Base-by-base conservation (phyloP, 441 rosid species). In the Pelargonium exstipulatum region DNA sequence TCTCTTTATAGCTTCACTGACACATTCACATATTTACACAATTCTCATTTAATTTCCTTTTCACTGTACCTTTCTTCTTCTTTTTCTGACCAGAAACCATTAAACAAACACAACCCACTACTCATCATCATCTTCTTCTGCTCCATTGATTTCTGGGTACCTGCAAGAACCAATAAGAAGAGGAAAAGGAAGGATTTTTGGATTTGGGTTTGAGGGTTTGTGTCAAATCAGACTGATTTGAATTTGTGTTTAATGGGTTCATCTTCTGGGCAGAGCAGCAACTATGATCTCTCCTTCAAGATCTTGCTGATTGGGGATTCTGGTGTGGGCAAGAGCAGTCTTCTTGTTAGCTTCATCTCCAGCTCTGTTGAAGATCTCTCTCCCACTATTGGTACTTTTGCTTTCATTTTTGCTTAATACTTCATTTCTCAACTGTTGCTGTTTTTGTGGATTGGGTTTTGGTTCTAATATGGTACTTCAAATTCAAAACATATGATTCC, bases 241-340 rank as follows among this genome's bases (percentile, higher is more conserved):
- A 24, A 7, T 53, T 53, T 53, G 67, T 37, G 8, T 65, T 60
- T 68, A 67, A 83, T 86, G 90, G 88, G 88, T 69, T 84, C 85
- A 10, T 85, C 88, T 45, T 84, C 86, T n/a, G 90, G 83, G 61
- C 85, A 78, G 71, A 71, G 79, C 64, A 65, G 78, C 37, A 78
- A 73, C 29, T 80, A 76, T 66, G 90, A 86, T 77, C 83, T 84
- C 68, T 83, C 88, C 5, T 86, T 86, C 79, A 86, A 84, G 86
- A 81, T 86, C 87, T 68, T 86, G 80, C 78, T 86, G 82, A 81
- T 86, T 69, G 90, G 90, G 1, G 90, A 86, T 76, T 81, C 90
- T 48, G 81, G 81, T 35, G 90, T 86, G 65, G 90, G 90, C 68
- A 86, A 86, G 76, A 86, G 88, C 69, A 84, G 88, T 65, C 88